Conservation (phyloP, 768 basidiomycete species). For the Mycena venus region DNA sequence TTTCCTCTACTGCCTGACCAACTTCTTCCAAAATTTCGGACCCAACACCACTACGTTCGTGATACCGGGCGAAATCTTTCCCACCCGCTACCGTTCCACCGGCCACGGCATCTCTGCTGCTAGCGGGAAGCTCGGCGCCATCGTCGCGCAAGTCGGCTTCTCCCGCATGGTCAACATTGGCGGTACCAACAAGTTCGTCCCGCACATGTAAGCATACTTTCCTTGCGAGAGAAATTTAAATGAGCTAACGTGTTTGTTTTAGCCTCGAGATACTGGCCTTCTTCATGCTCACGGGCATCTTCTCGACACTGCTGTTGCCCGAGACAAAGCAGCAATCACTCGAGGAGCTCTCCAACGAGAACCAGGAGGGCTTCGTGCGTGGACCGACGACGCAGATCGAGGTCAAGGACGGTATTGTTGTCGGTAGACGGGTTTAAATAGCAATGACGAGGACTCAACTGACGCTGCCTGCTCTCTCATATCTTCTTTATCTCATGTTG, state of each 20-base stretch:
- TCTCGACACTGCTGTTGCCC: conserved; percentile 84
- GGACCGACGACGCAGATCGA: conserved; percentile 21
- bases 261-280: conserved; percentile 86
- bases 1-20: conserved; percentile 88
- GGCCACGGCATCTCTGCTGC: conserved; percentile 90
- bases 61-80: conserved; percentile 87
- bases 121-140: conserved; percentile 86
- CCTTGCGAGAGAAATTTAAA: not conserved
- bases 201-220: conserved; percentile 71
- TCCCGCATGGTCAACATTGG: conserved; percentile 76
- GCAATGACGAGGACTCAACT: not conserved
- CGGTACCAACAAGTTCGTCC: conserved; percentile 70
- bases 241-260: not conserved
- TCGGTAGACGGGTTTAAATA: conserved; percentile 1
- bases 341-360: conserved; percentile 82
- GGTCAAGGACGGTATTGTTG: conserved; percentile 24
- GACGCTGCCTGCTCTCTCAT: too few species aligned
- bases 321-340: conserved; percentile 80
- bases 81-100: conserved; percentile 90
- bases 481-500: not conserved
- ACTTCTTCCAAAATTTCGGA: conserved; percentile 93
- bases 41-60: conserved; percentile 87
- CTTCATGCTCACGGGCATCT: conserved; percentile 89
- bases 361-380: conserved; percentile 72
- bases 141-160: conserved; percentile 86